A percentile compares a stretch with the other conserved stretches of the same genome.
phyloP scores from a whole-genome alignment of 2,329 filamentous ascomycete species.

The Xylaria sp. region DNA sequence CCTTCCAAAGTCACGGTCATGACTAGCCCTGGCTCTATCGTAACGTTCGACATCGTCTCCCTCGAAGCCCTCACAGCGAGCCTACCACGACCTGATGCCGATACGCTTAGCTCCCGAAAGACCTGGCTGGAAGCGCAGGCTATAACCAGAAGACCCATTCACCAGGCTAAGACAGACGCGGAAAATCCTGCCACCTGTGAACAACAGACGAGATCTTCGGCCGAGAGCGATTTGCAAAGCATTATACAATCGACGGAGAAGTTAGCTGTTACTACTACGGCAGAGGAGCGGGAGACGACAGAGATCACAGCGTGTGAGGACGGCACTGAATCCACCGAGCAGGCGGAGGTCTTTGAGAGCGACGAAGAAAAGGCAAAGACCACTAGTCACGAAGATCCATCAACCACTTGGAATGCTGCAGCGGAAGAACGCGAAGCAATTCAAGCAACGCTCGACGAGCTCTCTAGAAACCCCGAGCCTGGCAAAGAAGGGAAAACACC shows the following conservation, averaged over 20 bases:
- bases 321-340: not conserved
- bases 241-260: not conserved
- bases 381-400: not conserved
- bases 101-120: not conserved
- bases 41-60: not conserved
- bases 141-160: not conserved
- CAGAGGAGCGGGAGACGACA: not conserved
- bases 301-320: not conserved
- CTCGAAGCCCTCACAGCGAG: not conserved
- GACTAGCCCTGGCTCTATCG: not conserved
- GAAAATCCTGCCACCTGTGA: not conserved
- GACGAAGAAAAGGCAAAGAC: not conserved
- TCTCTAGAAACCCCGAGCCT: constrained; percentile 1
- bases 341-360: not conserved
- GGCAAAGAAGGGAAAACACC: not conserved
- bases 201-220: not conserved
- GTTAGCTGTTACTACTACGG: too few relatives aligned
- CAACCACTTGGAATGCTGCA: not conserved
- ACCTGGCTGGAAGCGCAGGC: constrained; percentile 1
- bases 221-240: not conserved
- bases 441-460: constrained; percentile 1
- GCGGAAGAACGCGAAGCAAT: constrained; percentile 1
- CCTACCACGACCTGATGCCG: not conserved
- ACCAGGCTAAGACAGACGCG: not conserved
- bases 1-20: constrained; percentile 3